A percentile compares a stretch with the other conserved stretches of the same genome.
Conservation (phyloP, 164 flowering plant genomes). For the Vitis rupestris region DNA sequence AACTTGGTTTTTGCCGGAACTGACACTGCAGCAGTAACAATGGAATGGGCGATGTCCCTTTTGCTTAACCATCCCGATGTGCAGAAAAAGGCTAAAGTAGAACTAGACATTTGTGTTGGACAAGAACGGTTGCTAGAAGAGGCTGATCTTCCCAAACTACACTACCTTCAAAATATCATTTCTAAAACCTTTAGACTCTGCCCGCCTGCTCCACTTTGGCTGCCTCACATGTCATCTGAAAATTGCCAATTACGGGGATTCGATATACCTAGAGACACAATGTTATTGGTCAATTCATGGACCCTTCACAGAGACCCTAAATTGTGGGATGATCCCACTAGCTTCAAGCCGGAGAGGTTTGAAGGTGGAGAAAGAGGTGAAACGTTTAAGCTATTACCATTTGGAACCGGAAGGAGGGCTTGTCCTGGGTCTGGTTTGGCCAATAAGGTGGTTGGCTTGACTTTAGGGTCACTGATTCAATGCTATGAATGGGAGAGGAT, state of each 20-base stretch:
- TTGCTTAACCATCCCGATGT: neutral
- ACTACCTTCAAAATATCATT: neutral
- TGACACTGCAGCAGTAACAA: neutral
- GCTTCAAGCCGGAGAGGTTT: neutral
- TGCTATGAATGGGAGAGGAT: neutral
- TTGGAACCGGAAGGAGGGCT: neutral
- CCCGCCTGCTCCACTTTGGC: too few relatives aligned
- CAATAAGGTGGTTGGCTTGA: neutral
- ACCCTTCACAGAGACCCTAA: neutral
- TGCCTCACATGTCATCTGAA: too few relatives aligned
- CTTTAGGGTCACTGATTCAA: neutral
- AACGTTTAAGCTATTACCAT: neutral
- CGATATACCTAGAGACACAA: neutral
- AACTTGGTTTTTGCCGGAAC: neutral
- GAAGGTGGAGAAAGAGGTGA: neutral
- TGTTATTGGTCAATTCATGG: neutral
- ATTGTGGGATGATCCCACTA: neutral
- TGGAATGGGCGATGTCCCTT: conserved; percentile 20
- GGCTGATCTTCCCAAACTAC: neutral
- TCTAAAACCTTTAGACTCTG: neutral
- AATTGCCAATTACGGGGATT: neutral
- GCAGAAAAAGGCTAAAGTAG: neutral
- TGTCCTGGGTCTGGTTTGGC: neutral
- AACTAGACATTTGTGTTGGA: neutral
- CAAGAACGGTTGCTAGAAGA: neutral